Evolutionary conservation across 768 basidiomycete species (phyloP).

Genomic region (Russula vinacea): DNA sequence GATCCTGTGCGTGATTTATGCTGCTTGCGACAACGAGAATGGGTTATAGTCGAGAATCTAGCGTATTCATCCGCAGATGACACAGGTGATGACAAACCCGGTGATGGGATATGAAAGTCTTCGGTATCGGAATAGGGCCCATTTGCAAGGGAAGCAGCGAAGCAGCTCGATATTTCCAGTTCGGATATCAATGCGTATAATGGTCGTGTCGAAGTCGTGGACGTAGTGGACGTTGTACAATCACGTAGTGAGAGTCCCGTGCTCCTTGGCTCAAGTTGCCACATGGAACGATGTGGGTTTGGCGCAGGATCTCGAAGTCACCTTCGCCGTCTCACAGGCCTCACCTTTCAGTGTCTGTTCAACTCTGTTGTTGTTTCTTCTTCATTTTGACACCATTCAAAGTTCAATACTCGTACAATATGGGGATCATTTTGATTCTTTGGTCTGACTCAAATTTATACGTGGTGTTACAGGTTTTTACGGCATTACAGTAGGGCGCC

Average conservation of each 20-base stretch:
- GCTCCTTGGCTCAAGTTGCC: conserved; percentile 75
- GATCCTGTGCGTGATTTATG: conserved; percentile 53
- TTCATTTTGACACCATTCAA: too few species aligned
- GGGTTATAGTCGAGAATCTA: conserved; percentile 26
- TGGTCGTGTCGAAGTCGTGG: conserved; percentile 72
- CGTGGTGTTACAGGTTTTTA: too few species aligned
- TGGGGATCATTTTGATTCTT: too few species aligned
- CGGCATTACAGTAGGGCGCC: too few species aligned
- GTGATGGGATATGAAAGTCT: conserved; percentile 52
- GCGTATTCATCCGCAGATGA: conserved; percentile 49
- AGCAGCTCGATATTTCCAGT: conserved; percentile 79
- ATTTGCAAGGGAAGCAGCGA: conserved; percentile 77
- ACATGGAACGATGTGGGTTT: too few species aligned
- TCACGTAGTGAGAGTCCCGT: conserved; percentile 57
- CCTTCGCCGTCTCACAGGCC: too few species aligned
- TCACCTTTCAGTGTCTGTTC: too few species aligned
- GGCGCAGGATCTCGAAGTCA: too few species aligned
- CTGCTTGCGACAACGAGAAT: conserved; percentile 30
- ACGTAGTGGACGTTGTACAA: conserved; percentile 71
- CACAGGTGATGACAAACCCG: conserved; percentile 60
- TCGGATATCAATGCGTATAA: conserved; percentile 84
- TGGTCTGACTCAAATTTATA: too few species aligned
- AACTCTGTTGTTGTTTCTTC: too few species aligned
- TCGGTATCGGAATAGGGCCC: conserved; percentile 70
- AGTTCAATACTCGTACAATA: too few species aligned